Evolutionary conservation across 352 stramenopile species (phyloP).

Genomic region (Pythium dissotocum): DNA sequence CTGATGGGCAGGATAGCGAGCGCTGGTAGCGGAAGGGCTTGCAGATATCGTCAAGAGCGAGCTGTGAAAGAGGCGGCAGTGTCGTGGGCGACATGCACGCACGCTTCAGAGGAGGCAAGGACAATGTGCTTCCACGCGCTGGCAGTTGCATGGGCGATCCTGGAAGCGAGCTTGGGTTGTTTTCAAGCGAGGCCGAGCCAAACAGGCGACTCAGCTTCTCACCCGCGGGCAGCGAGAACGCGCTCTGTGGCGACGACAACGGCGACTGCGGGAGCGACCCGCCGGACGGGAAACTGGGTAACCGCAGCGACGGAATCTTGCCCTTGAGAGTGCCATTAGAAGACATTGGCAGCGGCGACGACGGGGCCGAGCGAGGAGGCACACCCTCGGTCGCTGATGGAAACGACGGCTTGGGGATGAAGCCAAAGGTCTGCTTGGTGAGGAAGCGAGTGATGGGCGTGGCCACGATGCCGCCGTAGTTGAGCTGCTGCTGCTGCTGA

Average conservation of each 20-base stretch:
- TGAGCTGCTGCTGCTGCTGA: background rate
- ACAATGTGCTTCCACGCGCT: conserved; percentile 27
- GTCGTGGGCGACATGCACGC: conserved; percentile 24
- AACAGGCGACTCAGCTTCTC: conserved; percentile 29
- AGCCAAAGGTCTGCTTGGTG: conserved; percentile 61
- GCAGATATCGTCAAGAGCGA: conserved; percentile 45
- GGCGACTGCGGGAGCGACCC: conserved; percentile 18
- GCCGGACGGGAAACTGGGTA: conserved; percentile 39
- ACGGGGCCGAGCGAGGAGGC: conserved; percentile 20
- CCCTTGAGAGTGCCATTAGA: conserved; percentile 9
- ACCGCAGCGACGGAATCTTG: conserved; percentile 44
- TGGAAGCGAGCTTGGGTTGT: conserved; percentile 11
- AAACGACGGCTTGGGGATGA: conserved; percentile 49
- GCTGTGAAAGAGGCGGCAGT: conserved; percentile 30
- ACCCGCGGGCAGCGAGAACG: conserved; percentile 38
- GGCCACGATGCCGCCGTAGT: conserved; percentile 4
- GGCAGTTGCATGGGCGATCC: conserved; percentile 10
- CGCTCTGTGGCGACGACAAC: conserved; percentile 34
- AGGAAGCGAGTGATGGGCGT: conserved; percentile 49
- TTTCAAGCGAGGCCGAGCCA: conserved; percentile 19
- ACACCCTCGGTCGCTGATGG: conserved; percentile 30
- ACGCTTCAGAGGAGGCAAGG: conserved; percentile 34
- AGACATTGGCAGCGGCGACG: conserved; percentile 14
- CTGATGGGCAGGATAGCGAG: conserved; percentile 68
- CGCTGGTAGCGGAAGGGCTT: conserved; percentile 66